Percentiles rank a stretch among this genome's conserved stretches.
These are phyloP conservation scores for Dactylellina parvicollis DNA, from an alignment of 2,329 filamentous ascomycete species.

Conservation along the genomic window DNA sequence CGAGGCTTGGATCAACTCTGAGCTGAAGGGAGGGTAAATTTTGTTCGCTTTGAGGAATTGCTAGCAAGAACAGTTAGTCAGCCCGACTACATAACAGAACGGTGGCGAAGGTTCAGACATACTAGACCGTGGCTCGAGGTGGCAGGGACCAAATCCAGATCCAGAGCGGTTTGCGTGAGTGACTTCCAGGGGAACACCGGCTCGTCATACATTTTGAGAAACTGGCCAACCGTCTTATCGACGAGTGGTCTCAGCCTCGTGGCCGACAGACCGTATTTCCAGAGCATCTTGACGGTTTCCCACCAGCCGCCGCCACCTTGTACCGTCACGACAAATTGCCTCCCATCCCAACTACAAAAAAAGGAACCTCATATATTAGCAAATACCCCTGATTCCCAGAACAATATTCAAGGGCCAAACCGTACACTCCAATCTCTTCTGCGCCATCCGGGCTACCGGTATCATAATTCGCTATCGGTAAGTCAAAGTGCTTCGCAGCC, in stretches of 20 bases:
- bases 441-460: constrained; percentile 62
- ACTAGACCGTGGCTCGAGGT: constrained; percentile 74
- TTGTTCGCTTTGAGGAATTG: constrained; percentile 75
- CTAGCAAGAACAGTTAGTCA: constrained; percentile 59
- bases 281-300: constrained; percentile 80
- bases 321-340: constrained; percentile 75
- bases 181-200: constrained; percentile 86
- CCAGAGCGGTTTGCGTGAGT: constrained; percentile 73
- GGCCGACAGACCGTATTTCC: constrained; percentile 84
- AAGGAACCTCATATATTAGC: constrained; percentile 60
- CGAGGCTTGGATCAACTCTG: constrained; percentile 86
- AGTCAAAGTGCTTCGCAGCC: constrained; percentile 75
- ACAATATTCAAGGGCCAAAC: constrained; percentile 40
- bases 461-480: constrained; percentile 67
- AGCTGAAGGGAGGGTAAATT: constrained; percentile 74
- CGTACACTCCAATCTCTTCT: constrained; percentile 55
- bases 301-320: constrained; percentile 75
- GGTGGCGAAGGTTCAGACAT: neutral
- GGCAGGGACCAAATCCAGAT: constrained; percentile 73
- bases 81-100: neutral
- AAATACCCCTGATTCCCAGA: neutral
- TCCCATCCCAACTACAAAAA: constrained; percentile 86
- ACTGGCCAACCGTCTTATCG: constrained; percentile 75
- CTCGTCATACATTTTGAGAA: constrained; percentile 80
- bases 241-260: constrained; percentile 78